Conservation (phyloP, 306 rosid genomes). For the Canavalia ensiformis region DNA sequence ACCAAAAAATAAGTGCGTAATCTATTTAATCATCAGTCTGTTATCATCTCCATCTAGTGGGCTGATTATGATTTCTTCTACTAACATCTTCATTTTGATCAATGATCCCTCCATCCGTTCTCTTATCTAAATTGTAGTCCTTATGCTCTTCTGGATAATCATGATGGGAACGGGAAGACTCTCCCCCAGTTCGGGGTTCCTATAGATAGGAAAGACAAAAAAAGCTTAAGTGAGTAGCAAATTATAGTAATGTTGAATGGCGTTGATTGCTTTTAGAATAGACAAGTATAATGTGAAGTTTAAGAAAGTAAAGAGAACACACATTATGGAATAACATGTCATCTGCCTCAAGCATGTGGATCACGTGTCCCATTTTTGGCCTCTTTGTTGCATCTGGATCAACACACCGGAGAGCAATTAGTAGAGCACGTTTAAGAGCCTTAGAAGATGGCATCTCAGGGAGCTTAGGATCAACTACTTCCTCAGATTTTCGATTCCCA, state of each 20-base stretch:
- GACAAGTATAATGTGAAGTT: constrained; percentile 1
- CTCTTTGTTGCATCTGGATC: constrained; percentile 97
- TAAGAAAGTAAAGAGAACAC: constrained; percentile 35
- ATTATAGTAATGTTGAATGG: constrained; percentile 16
- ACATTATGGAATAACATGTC: constrained; percentile 78
- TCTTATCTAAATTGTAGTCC: constrained; percentile 54
- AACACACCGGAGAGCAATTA: constrained; percentile 91
- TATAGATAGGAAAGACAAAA: constrained; percentile 39
- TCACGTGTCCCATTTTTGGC: constrained; percentile 97
- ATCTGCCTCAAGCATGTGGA: constrained; percentile 98
- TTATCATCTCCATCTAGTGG: constrained; percentile 68
- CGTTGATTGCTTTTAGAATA: constrained; percentile 9
- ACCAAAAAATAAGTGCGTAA: constrained; percentile 45
- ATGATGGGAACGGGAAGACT: constrained; percentile 57
- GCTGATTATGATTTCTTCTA: constrained; percentile 58
- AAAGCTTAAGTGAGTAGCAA: background rate
- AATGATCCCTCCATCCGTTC: constrained; percentile 62
- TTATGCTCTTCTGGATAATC: constrained; percentile 61
- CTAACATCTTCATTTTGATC: constrained; percentile 67
- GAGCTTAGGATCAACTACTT: constrained; percentile 86
- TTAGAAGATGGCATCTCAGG: constrained; percentile 89
- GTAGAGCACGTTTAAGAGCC: constrained; percentile 87
- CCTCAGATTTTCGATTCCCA: constrained; percentile 84
- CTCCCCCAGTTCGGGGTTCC: constrained; percentile 71
- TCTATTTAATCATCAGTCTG: constrained; percentile 53